Base-by-base conservation (phyloP, 768 basidiomycete genomes). In the Suillus luteus region DNA sequence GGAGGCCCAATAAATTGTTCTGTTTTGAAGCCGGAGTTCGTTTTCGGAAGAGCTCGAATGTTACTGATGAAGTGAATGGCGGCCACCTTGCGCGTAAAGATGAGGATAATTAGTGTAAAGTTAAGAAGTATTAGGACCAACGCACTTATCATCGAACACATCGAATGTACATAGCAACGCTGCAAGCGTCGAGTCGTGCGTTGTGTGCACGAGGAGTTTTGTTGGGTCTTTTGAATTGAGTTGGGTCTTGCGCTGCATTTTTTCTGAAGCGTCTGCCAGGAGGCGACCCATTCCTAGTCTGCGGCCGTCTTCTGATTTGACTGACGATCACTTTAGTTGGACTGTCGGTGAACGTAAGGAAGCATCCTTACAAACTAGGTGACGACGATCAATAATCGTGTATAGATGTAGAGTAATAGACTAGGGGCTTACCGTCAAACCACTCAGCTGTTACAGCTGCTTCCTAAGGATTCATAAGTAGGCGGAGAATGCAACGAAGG, bases 281-380 rank as follows among this genome's bases (percentile, higher is more conserved):
- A 93, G 79, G 11, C 84, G 86, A 1, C 92, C 93, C 89, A 93
- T 88, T 1, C 89, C 91, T 5, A 95, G 77, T 44, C 86, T 81
- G 1, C 89, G 83, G 61, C 91, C 89, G 78, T 92, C 91, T 69
- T 89, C 86, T 0, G 85, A 85, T 72, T 85, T 85, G 74, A 92
- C 91, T 89, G 63, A 68, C 61, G 70, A 71, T 62, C 43, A 14
- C 37, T 66, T 48, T 70, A 62, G 49, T 43, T 2, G 8, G 58
- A 58, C 9, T 27, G 17, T 17, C 27, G 12, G 38, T 27, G 4
- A 64, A 41, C 31, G 22, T 4, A 40, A 40, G 27, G n/a, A 59
- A 46, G 46, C 0, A 43, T 65, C 67, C 62, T 68, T 65, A 73
- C 70, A 77, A 52, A 72, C 73, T 68, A 58, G 48, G 27, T 4